Evolutionary conservation across 495 filamentous ascomycete genomes (phyloP).

Genomic region (Gamarada debralockiae): DNA sequence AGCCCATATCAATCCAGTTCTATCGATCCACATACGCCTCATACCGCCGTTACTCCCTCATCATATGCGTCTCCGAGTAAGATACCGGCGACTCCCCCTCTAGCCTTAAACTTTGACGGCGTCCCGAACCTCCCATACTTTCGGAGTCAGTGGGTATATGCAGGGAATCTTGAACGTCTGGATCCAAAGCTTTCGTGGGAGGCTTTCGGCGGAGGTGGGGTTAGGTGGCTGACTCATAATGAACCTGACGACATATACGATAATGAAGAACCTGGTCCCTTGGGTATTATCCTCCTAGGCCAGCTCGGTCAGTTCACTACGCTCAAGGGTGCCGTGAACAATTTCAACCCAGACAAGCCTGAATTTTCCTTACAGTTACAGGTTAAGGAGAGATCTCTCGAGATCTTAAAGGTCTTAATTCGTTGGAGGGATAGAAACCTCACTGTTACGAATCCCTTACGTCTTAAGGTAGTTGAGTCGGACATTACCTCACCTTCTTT

Average conservation of each 20-base stretch:
- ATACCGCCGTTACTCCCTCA: slow-evolving; percentile 8
- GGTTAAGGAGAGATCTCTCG: not conserved
- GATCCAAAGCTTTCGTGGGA: not conserved
- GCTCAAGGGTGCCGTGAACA: not conserved
- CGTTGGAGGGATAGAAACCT: not conserved
- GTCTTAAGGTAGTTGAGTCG: not conserved
- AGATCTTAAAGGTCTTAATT: not conserved
- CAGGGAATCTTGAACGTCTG: not conserved
- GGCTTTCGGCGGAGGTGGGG: not conserved
- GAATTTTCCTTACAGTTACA: not conserved
- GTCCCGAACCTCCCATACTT: slow-evolving; percentile 4
- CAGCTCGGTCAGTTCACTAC: not conserved
- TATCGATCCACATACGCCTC: slow-evolving; percentile 6
- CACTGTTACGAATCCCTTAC: not conserved
- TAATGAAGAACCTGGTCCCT: not conserved
- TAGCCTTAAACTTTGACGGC: slow-evolving; percentile 5
- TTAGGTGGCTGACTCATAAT: not conserved
- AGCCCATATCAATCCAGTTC: slow-evolving; percentile 11
- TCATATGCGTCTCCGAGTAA: slow-evolving; percentile 9
- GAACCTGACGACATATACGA: not conserved
- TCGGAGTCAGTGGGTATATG: not conserved
- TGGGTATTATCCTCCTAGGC: not conserved
- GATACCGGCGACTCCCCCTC: slow-evolving; percentile 9
- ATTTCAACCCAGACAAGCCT: not conserved
- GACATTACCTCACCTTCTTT: not conserved